A percentile compares a stretch with the other conserved stretches of the same genome.
These are phyloP conservation scores for Exophiala oligosperma DNA, from an alignment of 2,329 filamentous ascomycete genomes.

Conservation along the genomic window DNA sequence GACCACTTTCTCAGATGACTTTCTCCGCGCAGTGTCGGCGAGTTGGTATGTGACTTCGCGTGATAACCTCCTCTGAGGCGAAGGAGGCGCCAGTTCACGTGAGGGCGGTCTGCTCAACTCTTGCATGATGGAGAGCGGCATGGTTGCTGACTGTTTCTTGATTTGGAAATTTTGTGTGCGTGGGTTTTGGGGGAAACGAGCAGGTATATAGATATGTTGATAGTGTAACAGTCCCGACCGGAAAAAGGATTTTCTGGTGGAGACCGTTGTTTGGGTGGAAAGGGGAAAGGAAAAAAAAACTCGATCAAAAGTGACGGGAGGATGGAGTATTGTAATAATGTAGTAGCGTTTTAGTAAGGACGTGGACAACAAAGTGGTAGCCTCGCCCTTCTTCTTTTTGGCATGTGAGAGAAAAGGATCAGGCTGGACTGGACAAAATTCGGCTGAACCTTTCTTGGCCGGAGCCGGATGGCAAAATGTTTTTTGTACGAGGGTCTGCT, in stretches of 20 bases:
- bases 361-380: background rate
- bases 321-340: slow-evolving; percentile 8
- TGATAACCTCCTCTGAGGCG: slow-evolving; percentile 19
- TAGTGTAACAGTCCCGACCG: slow-evolving; percentile 1
- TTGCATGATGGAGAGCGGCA: slow-evolving; percentile 24
- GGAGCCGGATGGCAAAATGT: slow-evolving; percentile 10
- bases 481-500: slow-evolving; percentile 1
- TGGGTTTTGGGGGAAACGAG: background rate
- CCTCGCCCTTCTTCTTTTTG: background rate
- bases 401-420: background rate
- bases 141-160: slow-evolving; percentile 4
- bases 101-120: slow-evolving; percentile 24
- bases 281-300: slow-evolving; percentile 5
- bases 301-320: slow-evolving; percentile 4
- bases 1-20: slow-evolving; percentile 23
- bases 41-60: slow-evolving; percentile 29
- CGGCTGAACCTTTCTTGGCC: too few species aligned
- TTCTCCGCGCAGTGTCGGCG: slow-evolving; percentile 26
- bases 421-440: background rate
- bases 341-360: background rate
- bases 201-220: background rate
- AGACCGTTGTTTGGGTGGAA: background rate
- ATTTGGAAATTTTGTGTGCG: background rate
- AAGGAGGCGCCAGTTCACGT: slow-evolving; percentile 17
- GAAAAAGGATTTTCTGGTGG: slow-evolving; percentile 12